Evolutionary conservation across 371 early-diverging fungal genomes (phyloP), one percentile per base, ranked within the genome.

Genomic region (Actinomucor elegans): DNA sequence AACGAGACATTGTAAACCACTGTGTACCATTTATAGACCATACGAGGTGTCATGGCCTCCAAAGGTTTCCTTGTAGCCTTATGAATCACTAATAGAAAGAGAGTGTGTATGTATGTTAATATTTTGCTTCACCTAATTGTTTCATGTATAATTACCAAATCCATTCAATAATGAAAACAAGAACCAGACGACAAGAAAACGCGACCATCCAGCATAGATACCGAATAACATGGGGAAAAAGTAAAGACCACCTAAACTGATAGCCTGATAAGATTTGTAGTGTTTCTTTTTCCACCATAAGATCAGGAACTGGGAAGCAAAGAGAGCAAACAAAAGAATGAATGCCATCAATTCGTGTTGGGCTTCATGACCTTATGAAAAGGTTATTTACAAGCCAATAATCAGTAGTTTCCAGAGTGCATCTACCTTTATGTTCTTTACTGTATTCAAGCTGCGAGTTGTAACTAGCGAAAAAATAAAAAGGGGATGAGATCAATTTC

Each of bases 241-340:
- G 82, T 90, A 92, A 15, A 94, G 75, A 0, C 94, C 92, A 18
- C 81, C 57, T 5, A 91, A 69, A 28, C 88, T 88, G 27, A 86
- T 82, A 9, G 79, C 60, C 59, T 92, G 86, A 67, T 87, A 94
- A n/a, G 91, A 90, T 4, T 69, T 64, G 48, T 81, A 80, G 57
- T 91, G 89, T 42, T 80, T 79, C 59, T 83, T 83, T 59, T 91
- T 91, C 94, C 94, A 94, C 35, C 73, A 73, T 11, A 90, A 60
- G 60, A 94, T 79, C 7, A 84, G 51, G 41, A 91, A 79, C 64
- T 94, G 94, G 43, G 85, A 87, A 18, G 79, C 75, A 52, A 92
- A 73, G 24, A 94, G 66, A 11, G 84, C 67, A 51, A 74, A 75
- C 20, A 94, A 56, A 24, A 94, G 75, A 56, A 94, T 92, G 51